Evolutionary conservation across 441 rosid genomes (phyloP), one percentile per base, ranked within the genome.

Genomic region (Lepidium campestre): DNA sequence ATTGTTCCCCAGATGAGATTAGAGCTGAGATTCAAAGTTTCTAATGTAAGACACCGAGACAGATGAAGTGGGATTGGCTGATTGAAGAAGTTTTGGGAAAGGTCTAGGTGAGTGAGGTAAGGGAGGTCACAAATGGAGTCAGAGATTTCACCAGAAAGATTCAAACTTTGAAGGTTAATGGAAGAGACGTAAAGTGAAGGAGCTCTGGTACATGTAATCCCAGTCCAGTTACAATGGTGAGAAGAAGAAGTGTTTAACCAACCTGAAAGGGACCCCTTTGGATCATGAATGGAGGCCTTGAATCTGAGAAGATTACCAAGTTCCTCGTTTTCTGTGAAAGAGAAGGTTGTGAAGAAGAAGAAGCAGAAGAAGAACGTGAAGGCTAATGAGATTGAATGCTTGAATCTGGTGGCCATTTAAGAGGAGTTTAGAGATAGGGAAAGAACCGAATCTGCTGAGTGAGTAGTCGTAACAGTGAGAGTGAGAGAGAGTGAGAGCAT

Each of bases 1-100:
- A 93, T 83, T 0, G 98, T 77, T 35, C 98, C 97, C 98, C 98
- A 93, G 59, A 93, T 81, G 73, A 88, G 89, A 76, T 90, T 93
- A 71, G 79, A 79, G 68, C 97, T 93, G 45, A 93, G 94, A 70
- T 90, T 93, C 64, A 93, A 67, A 73, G 79, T 83, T 78, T 85
- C 87, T 76, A 93, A 76, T 6, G 96, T 85, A 60, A 67, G 62
- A 73, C 98, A 93, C 29, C 70, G 63, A 65, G 96, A 83, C 27
- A 93, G 71, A 22, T 84, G 97, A 15, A 93, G 87, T 56, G 98
- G 96, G 25, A 93, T 86, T 11, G 97, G 86, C 74, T 86, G 97
- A 75, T 88, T 84, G 60, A 93, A 88, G 47, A 75, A 74, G 81
- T 93, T 93, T 55, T 68, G 83, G 31, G 98, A 91, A 34, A 93